Base-by-base conservation (phyloP, 2,329 filamentous ascomycete genomes). In the Colletotrichum camelliae region DNA sequence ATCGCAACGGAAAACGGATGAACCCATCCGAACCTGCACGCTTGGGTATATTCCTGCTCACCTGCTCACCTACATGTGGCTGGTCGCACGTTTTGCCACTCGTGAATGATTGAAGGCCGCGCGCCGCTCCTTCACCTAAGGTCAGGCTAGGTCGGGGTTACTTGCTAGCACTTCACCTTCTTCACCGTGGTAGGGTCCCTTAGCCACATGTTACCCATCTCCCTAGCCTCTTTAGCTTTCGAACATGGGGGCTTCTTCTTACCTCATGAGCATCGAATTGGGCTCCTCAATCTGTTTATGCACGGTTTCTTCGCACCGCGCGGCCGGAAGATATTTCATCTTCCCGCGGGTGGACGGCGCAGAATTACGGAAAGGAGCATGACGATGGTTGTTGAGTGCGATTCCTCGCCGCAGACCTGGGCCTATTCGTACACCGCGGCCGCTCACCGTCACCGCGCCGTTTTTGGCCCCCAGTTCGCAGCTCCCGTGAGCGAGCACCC, bases 401-500 rank as follows among this genome's bases (percentile, higher is more conserved):
- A 39, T 18, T 52, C 43, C 43, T 52, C 43, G 43, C n/a, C 43
- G 43, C 18, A 61, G 13, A 61, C n/a, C 8, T 33, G 21, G 10
- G n/a, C 31, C 31, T 57, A 6, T 6, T 24, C 24, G 24, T 35
- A 37, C 58, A 24, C 27, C 58, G 7, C n/a, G 29, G 33, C 58
- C 31, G 58, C 58, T 62, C n/a, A 52, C n/a, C 37, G 21, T 33
- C 35, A 66, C 18, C 24, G 7, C 64, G 21, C 18, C 27, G 16
- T 24, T 48, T 27, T 31, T 31, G 18, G 24, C 24, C 35, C 37
- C 37, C 62, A 24, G 29, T 29, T 21, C n/a, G 43, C 24, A 31
- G 72, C 33, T 67, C 67, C 62, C 74, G 74, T 76, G 74, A 76
- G 72, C 72, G 72, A 21, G 52, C 29, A 58, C 61, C 18, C 60